Evolutionary conservation across 192 early-diverging fungal species (phyloP).

Genomic region (Linnemannia zychae): DNA sequence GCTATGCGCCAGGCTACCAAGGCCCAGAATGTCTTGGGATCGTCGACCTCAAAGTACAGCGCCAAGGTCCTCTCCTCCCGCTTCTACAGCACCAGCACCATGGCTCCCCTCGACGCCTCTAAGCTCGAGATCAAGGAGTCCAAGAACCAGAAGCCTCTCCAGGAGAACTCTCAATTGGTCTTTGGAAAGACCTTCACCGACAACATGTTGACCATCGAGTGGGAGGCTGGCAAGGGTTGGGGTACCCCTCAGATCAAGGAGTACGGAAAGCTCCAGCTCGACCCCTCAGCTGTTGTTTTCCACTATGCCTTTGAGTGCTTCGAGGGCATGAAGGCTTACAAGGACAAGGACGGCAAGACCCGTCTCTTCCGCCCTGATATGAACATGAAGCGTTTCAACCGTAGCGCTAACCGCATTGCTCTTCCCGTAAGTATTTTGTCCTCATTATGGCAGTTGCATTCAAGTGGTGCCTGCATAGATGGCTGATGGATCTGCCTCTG

Average conservation of each 20-base stretch:
- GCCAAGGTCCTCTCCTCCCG: constrained; percentile 44
- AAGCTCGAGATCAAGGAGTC: constrained; percentile 53
- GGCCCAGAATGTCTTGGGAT: constrained; percentile 29
- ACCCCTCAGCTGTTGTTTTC: constrained; percentile 90
- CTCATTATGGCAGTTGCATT: not conserved
- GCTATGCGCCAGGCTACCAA: constrained; percentile 49
- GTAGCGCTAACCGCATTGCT: constrained; percentile 82
- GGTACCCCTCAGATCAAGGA: constrained; percentile 86
- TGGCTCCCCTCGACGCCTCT: constrained; percentile 46
- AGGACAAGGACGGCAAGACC: constrained; percentile 87
- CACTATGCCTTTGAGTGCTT: constrained; percentile 97
- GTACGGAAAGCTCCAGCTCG: constrained; percentile 85
- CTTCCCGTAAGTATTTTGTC: constrained; percentile 77
- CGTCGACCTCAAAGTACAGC: constrained; percentile 23
- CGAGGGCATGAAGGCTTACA: constrained; percentile 95
- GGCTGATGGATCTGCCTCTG: not conserved
- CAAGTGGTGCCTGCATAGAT: not conserved
- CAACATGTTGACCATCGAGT: constrained; percentile 94
- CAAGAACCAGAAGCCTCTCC: constrained; percentile 66
- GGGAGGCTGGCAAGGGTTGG: constrained; percentile 85
- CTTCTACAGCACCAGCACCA: constrained; percentile 24
- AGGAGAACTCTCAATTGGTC: constrained; percentile 74
- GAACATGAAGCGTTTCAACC: constrained; percentile 94
- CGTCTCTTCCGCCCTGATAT: constrained; percentile 97
- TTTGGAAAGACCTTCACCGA: constrained; percentile 95